Evolutionary conservation across 495 filamentous ascomycete species (phyloP).

Genomic region (Glonium stellatum): DNA sequence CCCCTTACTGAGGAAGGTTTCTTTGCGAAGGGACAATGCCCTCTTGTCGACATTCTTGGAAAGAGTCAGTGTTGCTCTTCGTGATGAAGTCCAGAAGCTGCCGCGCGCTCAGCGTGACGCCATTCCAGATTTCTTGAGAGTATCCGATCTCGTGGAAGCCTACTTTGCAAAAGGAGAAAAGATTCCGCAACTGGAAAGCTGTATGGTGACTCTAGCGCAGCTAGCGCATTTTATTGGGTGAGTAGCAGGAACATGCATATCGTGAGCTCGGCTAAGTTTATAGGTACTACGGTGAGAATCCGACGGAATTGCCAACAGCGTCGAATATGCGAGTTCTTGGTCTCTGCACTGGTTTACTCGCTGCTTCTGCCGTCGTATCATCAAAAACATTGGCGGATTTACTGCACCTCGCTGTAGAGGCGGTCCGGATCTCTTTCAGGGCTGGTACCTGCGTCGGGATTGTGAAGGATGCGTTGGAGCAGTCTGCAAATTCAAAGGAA

Average conservation of each 20-base stretch:
- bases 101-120: slow-evolving; percentile 50
- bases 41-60: slow-evolving; percentile 61
- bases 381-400: slow-evolving; percentile 62
- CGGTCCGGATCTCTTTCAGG: slow-evolving; percentile 66
- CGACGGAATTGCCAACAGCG: slow-evolving; percentile 39
- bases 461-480: slow-evolving; percentile 45
- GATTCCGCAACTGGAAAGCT: slow-evolving; percentile 57
- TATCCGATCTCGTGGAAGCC: slow-evolving; percentile 63
- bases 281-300: slow-evolving; percentile 49
- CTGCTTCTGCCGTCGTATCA: slow-evolving; percentile 62
- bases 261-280: slow-evolving; percentile 32
- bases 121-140: slow-evolving; percentile 62
- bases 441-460: slow-evolving; percentile 55
- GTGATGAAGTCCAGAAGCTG: slow-evolving; percentile 55
- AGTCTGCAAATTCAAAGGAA: slow-evolving; percentile 43
- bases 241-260: slow-evolving; percentile 30
- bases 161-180: slow-evolving; percentile 51
- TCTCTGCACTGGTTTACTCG: slow-evolving; percentile 67
- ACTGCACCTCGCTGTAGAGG: slow-evolving; percentile 59
- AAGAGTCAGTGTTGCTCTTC: slow-evolving; percentile 53
- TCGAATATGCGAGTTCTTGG: slow-evolving; percentile 49
- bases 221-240: slow-evolving; percentile 72
- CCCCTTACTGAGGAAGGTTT: slow-evolving; percentile 55
- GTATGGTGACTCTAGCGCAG: slow-evolving; percentile 63
- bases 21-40: slow-evolving; percentile 58